Evolutionary conservation across 768 basidiomycete genomes (phyloP).

Genomic region (Candolleomyces efflorescens): DNA sequence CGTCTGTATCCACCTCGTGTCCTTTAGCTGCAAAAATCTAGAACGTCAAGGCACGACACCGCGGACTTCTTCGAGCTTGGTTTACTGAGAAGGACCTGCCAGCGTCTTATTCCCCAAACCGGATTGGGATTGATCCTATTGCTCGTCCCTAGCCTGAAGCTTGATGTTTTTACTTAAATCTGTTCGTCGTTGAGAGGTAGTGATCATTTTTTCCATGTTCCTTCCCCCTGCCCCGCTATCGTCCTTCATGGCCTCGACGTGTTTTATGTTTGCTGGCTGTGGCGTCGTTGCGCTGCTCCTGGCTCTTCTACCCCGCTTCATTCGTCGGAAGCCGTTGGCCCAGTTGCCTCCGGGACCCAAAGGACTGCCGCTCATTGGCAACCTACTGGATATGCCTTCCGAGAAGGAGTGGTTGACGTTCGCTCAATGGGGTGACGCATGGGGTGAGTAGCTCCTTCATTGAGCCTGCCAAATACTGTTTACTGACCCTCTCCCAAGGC

Average conservation of each 20-base stretch:
- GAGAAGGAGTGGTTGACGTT: slow-evolving; percentile 50
- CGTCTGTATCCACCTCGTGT: slow-evolving; percentile 39
- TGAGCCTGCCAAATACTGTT: neutral
- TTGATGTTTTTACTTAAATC: slow-evolving; percentile 33
- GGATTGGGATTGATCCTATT: slow-evolving; percentile 32
- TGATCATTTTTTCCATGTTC: slow-evolving; percentile 20
- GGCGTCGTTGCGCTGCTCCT: slow-evolving; percentile 22
- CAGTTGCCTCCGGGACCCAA: slow-evolving; percentile 47
- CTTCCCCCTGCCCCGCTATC: slow-evolving; percentile 14
- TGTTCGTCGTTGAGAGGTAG: slow-evolving; percentile 16
- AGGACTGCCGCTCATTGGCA: slow-evolving; percentile 51
- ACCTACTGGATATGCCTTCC: slow-evolving; percentile 47
- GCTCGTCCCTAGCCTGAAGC: slow-evolving; percentile 21
- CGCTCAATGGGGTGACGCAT: slow-evolving; percentile 47
- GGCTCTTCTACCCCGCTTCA: slow-evolving; percentile 27
- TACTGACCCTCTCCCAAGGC: slow-evolving; percentile 29
- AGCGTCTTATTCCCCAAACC: slow-evolving; percentile 31
- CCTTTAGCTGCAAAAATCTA: slow-evolving; percentile 16
- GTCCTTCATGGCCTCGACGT: slow-evolving; percentile 23
- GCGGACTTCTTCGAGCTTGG: slow-evolving; percentile 36
- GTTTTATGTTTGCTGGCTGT: slow-evolving; percentile 19
- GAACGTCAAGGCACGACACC: slow-evolving; percentile 28
- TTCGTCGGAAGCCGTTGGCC: slow-evolving; percentile 13
- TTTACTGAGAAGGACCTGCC: slow-evolving; percentile 25
- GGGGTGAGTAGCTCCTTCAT: slow-evolving; percentile 30